Conservation (phyloP, 225 moss, liverwort and hornwort species). For the Rhytidiadelphus loreus region DNA sequence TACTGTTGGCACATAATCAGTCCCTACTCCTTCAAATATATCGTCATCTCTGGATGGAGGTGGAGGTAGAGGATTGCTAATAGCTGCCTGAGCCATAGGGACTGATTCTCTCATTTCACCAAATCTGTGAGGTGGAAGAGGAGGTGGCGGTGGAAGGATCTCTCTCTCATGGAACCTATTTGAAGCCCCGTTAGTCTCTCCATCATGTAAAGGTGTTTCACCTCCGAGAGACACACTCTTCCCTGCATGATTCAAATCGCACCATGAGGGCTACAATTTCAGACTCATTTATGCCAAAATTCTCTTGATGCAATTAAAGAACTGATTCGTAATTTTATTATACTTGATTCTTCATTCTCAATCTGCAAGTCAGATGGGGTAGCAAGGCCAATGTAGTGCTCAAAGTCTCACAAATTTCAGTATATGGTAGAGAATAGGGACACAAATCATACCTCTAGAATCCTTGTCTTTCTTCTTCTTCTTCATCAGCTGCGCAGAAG, state of each 20-base stretch:
- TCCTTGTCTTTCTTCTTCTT: slow-evolving; percentile 97
- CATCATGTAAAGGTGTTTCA: slow-evolving; percentile 61
- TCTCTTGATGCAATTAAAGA: neutral
- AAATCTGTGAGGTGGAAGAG: slow-evolving; percentile 43
- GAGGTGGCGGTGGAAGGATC: slow-evolving; percentile 79
- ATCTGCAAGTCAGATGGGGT: neutral
- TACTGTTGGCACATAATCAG: slow-evolving; percentile 54
- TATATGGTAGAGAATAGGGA: neutral
- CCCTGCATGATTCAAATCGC: slow-evolving; percentile 26
- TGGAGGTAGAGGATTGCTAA: slow-evolving; percentile 33
- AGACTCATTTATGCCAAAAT: neutral
- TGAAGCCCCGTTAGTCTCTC: slow-evolving; percentile 59
- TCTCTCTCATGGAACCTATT: slow-evolving; percentile 58
- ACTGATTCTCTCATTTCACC: slow-evolving; percentile 45
- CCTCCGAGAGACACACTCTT: slow-evolving; percentile 48
- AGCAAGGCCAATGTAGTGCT: neutral
- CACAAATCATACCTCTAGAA: slow-evolving; percentile 43
- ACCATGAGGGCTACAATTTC: neutral
- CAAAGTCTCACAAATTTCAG: neutral
- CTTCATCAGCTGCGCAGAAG: slow-evolving; percentile 59
- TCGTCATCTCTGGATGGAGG: slow-evolving; percentile 49
- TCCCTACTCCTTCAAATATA: slow-evolving; percentile 90
- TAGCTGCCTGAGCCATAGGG: slow-evolving; percentile 34
- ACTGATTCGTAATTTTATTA: neutral
- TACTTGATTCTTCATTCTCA: neutral